Percentiles rank a stretch among this genome's conserved stretches.
Conservation (phyloP, 108 stramenopile genomes). For the Cyclotella choctawhatcheeana region DNA sequence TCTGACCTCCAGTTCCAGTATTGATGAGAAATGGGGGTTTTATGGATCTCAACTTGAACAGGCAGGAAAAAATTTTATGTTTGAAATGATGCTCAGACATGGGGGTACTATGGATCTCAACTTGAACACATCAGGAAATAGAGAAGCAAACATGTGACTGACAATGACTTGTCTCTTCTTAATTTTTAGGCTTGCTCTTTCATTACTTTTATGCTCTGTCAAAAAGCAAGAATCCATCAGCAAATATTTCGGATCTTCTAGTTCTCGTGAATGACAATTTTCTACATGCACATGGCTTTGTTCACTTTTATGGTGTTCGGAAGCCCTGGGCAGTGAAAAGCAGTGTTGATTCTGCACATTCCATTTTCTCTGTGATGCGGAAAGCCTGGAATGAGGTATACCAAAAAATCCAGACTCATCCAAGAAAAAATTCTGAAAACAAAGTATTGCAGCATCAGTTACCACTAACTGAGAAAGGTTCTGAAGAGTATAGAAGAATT, state of each 20-base stretch:
- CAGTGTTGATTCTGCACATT: background rate
- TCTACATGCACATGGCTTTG: background rate
- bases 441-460: too few relatives aligned
- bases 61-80: background rate
- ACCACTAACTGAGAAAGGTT: background rate
- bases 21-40: background rate
- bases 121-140: too few relatives aligned
- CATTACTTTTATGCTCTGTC: slow-evolving; percentile 9
- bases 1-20: too few relatives aligned
- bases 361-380: background rate
- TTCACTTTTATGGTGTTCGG: slow-evolving; percentile 8
- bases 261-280: background rate
- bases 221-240: background rate
- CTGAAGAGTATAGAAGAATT: slow-evolving; percentile 3
- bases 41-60: slow-evolving; percentile 8
- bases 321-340: background rate
- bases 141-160: too few relatives aligned
- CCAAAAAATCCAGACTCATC: background rate
- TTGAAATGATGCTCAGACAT: background rate
- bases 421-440: background rate
- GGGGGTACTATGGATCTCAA: too few relatives aligned
- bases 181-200: background rate
- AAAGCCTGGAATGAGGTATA: background rate
- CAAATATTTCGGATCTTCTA: background rate
- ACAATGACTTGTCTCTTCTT: too few relatives aligned